Evolutionary conservation across 352 stramenopile species (phyloP).

Genomic region (Albugo laibachii): DNA sequence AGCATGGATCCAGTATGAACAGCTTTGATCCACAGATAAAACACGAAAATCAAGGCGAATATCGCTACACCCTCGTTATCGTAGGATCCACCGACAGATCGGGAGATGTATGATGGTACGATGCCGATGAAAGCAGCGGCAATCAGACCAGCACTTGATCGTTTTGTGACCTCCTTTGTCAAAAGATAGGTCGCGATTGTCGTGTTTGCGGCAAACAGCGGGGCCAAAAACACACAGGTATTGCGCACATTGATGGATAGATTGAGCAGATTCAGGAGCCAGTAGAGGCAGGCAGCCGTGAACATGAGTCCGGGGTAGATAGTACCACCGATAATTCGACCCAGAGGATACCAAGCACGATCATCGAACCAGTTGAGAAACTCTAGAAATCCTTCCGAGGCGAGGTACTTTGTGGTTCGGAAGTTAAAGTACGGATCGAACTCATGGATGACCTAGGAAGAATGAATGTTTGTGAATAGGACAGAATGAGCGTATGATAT

Average conservation of each 20-base stretch:
- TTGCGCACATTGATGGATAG: conserved; percentile 86
- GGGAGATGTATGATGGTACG: conserved; percentile 93
- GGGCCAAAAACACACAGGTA: conserved; percentile 82
- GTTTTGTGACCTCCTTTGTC: conserved; percentile 80
- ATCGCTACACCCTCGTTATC: conserved; percentile 98
- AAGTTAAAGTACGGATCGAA: conserved; percentile 97
- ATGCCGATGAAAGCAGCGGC: conserved; percentile 91
- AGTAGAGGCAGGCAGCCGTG: conserved; percentile 79
- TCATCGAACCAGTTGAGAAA: conserved; percentile 98
- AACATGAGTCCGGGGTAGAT: conserved; percentile 89
- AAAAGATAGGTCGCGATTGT: conserved; percentile 79
- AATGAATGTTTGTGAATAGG: too few relatives aligned
- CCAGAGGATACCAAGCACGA: conserved; percentile 85
- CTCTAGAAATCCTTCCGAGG: conserved; percentile 85
- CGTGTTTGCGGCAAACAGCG: conserved; percentile 79
- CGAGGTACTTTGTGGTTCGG: conserved; percentile 93
- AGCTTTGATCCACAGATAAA: conserved; percentile 94
- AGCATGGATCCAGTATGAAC: conserved; percentile 82
- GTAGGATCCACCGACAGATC: conserved; percentile 92
- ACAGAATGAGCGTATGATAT: too few relatives aligned
- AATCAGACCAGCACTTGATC: conserved; percentile 73
- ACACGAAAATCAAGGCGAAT: conserved; percentile 93
- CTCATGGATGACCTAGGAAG: conserved; percentile 77
- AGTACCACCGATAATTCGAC: conserved; percentile 82
- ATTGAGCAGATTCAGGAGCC: conserved; percentile 78